A percentile compares a stretch with the other conserved stretches of the same genome.
phyloP scores from a whole-genome alignment of 2,329 filamentous ascomycete species.

The Scortechinia acanthostroma region DNA sequence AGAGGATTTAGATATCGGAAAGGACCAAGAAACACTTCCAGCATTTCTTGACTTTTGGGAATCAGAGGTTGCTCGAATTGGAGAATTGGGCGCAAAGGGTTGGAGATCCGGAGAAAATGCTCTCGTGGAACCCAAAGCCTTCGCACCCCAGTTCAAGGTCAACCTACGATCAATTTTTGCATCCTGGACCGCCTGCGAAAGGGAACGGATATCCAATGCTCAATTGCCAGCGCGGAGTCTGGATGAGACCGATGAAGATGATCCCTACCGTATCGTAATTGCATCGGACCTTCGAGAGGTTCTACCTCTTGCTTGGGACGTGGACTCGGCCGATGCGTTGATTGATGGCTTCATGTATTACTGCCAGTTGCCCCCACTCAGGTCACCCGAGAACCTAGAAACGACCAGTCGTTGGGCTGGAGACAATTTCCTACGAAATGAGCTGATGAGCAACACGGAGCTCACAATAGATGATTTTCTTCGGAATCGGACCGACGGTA shows the following conservation, averaged over 20 bases:
- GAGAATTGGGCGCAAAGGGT: slow-evolving; percentile 39
- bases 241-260: slow-evolving; percentile 40
- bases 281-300: slow-evolving; percentile 37
- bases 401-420: slow-evolving; percentile 16
- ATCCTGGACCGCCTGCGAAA: slow-evolving; percentile 31
- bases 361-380: slow-evolving; percentile 14
- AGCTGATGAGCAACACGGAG: neutral
- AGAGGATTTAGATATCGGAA: slow-evolving; percentile 5
- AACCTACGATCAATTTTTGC: slow-evolving; percentile 13
- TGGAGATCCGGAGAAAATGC: slow-evolving; percentile 23
- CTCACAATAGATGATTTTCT: neutral
- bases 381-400: slow-evolving; percentile 14
- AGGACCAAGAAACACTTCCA: neutral
- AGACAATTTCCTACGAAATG: slow-evolving; percentile 32
- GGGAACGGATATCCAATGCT: slow-evolving; percentile 18
- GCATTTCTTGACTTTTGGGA: slow-evolving; percentile 49
- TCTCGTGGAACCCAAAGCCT: neutral
- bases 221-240: slow-evolving; percentile 36
- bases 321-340: neutral
- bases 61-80: slow-evolving; percentile 44
- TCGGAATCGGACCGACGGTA: neutral
- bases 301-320: neutral
- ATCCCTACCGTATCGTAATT: slow-evolving; percentile 47
- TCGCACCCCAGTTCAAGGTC: neutral
- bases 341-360: neutral